These are phyloP conservation scores for Pestalotiopsis sp. DNA, from an alignment of 2,329 filamentous ascomycete species.

Conservation along the genomic window DNA sequence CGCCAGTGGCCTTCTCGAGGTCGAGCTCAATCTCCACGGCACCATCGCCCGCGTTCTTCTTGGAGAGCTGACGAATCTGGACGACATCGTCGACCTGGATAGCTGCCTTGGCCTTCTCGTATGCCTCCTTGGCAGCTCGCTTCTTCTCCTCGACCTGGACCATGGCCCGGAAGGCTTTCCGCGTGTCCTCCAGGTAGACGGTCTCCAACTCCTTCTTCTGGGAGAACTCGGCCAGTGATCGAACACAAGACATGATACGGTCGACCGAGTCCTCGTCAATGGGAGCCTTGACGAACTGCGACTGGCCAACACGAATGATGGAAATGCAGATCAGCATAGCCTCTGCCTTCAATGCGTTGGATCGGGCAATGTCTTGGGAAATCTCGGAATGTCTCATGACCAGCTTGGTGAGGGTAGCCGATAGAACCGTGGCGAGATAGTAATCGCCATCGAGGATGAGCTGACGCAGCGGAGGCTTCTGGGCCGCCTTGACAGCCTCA, in stretches of 20 bases:
- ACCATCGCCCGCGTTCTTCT: constrained; percentile 84
- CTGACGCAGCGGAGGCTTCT: constrained; percentile 92
- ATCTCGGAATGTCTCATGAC: constrained; percentile 98
- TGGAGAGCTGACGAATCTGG: constrained; percentile 87
- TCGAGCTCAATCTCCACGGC: constrained; percentile 86
- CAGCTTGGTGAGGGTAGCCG: constrained; percentile 92
- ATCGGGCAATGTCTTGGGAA: constrained; percentile 81
- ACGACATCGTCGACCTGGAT: constrained; percentile 96
- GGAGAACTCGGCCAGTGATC: constrained; percentile 86
- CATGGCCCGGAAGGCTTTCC: constrained; percentile 95
- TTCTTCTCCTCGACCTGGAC: constrained; percentile 98
- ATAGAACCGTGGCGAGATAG: constrained; percentile 93
- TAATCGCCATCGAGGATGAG: constrained; percentile 97
- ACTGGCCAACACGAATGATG: constrained; percentile 95
- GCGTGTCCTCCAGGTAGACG: constrained; percentile 92
- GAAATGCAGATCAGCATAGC: constrained; percentile 99
- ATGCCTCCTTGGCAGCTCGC: constrained; percentile 89
- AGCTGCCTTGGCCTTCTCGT: constrained; percentile 89
- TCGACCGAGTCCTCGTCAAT: constrained; percentile 99
- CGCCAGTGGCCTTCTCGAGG: constrained; percentile 90
- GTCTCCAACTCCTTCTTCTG: constrained; percentile 88
- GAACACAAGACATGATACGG: constrained; percentile 95
- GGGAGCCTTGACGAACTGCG: constrained; percentile 95
- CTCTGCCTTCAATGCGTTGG: constrained; percentile 91
- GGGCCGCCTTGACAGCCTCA: constrained; percentile 94